Evolutionary conservation across 768 basidiomycete genomes (phyloP).

Genomic region (Lactarius hatsudake): DNA sequence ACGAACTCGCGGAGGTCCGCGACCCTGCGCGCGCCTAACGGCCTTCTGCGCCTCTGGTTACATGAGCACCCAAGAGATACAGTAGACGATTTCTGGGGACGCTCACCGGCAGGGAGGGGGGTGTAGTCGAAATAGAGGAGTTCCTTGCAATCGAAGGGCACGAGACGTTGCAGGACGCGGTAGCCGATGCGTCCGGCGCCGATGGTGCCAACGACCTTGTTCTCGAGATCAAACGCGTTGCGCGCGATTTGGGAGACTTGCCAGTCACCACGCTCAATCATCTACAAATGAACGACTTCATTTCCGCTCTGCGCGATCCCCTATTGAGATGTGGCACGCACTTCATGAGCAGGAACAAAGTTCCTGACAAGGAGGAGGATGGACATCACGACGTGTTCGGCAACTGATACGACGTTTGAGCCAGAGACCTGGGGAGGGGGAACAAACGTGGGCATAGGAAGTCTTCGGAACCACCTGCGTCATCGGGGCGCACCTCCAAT

Average conservation of each 20-base stretch:
- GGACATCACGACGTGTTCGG: slow-evolving; percentile 88
- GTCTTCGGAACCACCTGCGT: slow-evolving; percentile 7
- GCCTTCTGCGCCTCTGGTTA: slow-evolving; percentile 57
- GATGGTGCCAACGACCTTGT: slow-evolving; percentile 89
- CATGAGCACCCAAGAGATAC: slow-evolving; percentile 13
- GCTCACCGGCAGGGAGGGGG: slow-evolving; percentile 58
- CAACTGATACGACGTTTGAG: slow-evolving; percentile 87
- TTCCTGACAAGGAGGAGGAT: slow-evolving; percentile 90
- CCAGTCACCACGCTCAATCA: slow-evolving; percentile 87
- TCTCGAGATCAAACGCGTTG: slow-evolving; percentile 85
- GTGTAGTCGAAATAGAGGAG: slow-evolving; percentile 88
- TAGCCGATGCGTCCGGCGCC: slow-evolving; percentile 81
- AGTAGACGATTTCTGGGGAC: background rate
- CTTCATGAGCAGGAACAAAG: slow-evolving; percentile 84
- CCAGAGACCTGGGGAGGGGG: slow-evolving; percentile 59
- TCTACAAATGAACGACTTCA: slow-evolving; percentile 37
- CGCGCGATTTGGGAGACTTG: slow-evolving; percentile 79
- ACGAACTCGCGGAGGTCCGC: slow-evolving; percentile 58
- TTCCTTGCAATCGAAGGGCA: slow-evolving; percentile 87
- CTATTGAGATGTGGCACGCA: slow-evolving; percentile 31
- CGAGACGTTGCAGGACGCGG: slow-evolving; percentile 52
- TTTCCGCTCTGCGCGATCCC: background rate
- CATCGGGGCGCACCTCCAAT: slow-evolving; percentile 47
- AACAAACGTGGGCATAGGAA: slow-evolving; percentile 14
- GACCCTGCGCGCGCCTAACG: slow-evolving; percentile 72